Conservation (phyloP, 1,284 basidiomycete species). For the Tilletia setariae region DNA sequence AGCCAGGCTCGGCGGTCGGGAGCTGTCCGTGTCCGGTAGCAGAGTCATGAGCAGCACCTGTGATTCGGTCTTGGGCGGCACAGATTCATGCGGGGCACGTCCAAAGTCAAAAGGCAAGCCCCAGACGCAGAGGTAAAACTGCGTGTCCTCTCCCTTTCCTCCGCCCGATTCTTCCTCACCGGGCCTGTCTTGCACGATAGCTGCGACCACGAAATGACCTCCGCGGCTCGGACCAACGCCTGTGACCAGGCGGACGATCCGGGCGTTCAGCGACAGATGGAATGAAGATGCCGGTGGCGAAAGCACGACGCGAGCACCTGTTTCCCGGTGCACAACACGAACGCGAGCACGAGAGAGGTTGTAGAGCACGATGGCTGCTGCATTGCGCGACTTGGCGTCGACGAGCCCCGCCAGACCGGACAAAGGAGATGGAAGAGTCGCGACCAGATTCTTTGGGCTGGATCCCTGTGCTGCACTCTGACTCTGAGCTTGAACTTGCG, state of each 20-base stretch:
- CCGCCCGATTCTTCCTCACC: background rate
- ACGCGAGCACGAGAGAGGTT: slow-evolving; percentile 5
- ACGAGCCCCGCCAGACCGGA: background rate
- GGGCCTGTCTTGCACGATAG: background rate
- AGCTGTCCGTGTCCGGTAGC: too few species aligned
- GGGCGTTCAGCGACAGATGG: background rate
- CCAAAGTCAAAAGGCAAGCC: background rate
- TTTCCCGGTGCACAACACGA: background rate
- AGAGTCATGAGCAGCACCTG: too few species aligned
- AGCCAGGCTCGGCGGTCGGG: too few species aligned
- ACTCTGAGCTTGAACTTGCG: background rate
- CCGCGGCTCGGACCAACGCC: background rate
- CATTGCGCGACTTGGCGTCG: background rate
- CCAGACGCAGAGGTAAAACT: background rate
- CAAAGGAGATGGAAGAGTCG: slow-evolving; percentile 7
- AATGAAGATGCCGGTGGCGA: background rate
- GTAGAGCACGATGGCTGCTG: slow-evolving; percentile 1
- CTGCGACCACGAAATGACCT: background rate
- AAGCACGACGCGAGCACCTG: background rate
- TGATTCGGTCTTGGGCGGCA: too few species aligned
- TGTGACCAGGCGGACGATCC: background rate
- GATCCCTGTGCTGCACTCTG: background rate
- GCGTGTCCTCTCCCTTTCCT: background rate
- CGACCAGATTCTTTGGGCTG: background rate
- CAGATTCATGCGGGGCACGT: background rate